Base-by-base conservation (phyloP, 352 stramenopile species). In the Phytopythium delawarense region DNA sequence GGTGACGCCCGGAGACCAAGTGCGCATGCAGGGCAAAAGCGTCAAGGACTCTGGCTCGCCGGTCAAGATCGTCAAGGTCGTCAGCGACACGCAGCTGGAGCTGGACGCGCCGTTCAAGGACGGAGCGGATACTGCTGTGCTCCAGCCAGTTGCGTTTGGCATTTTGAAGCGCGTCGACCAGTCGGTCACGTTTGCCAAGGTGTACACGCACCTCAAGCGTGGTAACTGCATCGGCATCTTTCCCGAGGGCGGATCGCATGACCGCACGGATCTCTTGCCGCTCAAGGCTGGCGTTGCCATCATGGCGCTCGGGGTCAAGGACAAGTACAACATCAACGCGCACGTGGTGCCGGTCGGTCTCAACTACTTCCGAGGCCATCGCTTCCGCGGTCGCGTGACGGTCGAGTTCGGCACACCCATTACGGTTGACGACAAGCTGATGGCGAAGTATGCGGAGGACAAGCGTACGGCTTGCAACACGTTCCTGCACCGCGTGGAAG, bases 261-360 rank as follows among this genome's bases (percentile, higher is more conserved):
- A 99, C 72, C 81, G 96, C 64, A 99, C 97, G 15, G 94, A 99
- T 67, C 65, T 99, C 50, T 71, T 99, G 37, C 97, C 97, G 20
- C 83, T 99, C 28, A 99, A 99, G 76, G 96, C 96, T 58, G 97
- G 97, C 35, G 94, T 99, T 39, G 95, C 96, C n/a, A 79, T 99
- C 42, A 99, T 99, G 89, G 97, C 97, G 15, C 94, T 99, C 42
- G 94, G 90, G 25, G 94, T 94, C 45, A 91, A 98, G 57, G 96
- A 98, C 75, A 96, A 98, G 75, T 96, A 98, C 76, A 97, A 96
- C 40, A 89, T 99, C 32, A 98, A 93, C 30, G 89, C 97, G 37
- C 94, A 95, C 0, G 98, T 99, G 20, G 94, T 99, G 34, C 96
- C 97, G 7, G 96, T 99, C 45, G 97, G 97, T 9, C 78, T 99